phyloP scores from a whole-genome alignment of 441 rosid species.

The Pelargonium myrrhifolium region DNA sequence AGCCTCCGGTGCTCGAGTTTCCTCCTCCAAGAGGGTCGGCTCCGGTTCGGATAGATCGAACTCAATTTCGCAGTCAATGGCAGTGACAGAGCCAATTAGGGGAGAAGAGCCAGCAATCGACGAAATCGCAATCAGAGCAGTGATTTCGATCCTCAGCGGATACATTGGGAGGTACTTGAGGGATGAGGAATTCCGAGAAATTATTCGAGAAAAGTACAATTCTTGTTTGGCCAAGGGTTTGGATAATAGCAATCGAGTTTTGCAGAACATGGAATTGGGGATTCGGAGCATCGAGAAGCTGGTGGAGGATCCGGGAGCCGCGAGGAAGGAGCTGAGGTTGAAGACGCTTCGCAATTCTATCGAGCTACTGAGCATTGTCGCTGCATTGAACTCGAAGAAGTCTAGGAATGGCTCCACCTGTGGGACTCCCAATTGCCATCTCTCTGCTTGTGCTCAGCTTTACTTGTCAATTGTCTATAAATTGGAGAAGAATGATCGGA shows the following conservation, averaged over 20 bases:
- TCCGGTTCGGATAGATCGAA: slow-evolving; percentile 23
- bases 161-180: slow-evolving; percentile 37
- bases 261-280: slow-evolving; percentile 31
- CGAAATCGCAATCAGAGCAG: slow-evolving; percentile 39
- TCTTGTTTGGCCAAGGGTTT: slow-evolving; percentile 25
- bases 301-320: slow-evolving; percentile 20
- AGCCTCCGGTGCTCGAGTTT: slow-evolving; percentile 13
- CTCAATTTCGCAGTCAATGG: not conserved
- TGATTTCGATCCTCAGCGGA: slow-evolving; percentile 46
- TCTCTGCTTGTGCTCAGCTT: slow-evolving; percentile 51
- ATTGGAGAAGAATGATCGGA: slow-evolving; percentile 44
- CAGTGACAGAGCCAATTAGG: not conserved
- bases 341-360: slow-evolving; percentile 28
- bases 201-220: slow-evolving; percentile 32
- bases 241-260: slow-evolving; percentile 12
- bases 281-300: slow-evolving; percentile 34
- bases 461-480: slow-evolving; percentile 51
- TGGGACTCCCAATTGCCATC: slow-evolving; percentile 42
- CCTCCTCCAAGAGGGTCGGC: slow-evolving; percentile 27
- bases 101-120: slow-evolving; percentile 37
- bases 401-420: slow-evolving; percentile 30
- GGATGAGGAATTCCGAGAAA: slow-evolving; percentile 35
- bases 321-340: slow-evolving; percentile 22
- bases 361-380: slow-evolving; percentile 32
- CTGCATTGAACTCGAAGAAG: slow-evolving; percentile 36